Evolutionary conservation across 169 alveolate species (phyloP).

Genomic region (Plasmodium vivax): DNA sequence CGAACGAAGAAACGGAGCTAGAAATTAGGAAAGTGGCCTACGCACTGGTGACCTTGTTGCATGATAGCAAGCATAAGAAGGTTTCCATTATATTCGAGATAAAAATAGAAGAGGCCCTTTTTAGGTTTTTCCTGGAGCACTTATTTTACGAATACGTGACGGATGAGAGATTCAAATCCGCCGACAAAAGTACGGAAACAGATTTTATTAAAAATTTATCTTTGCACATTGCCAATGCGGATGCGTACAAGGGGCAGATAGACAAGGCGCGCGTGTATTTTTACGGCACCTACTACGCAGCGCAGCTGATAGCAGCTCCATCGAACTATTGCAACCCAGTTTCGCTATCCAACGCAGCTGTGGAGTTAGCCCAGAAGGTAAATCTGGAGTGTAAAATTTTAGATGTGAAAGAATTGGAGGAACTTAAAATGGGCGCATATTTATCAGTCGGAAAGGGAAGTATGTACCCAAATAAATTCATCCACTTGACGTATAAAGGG

Average conservation of each 20-base stretch:
- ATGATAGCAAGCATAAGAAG: constrained; percentile 18
- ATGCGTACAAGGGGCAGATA: background rate
- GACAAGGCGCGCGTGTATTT: constrained; percentile 41
- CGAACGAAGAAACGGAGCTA: constrained; percentile 10
- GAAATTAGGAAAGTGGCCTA: constrained; percentile 40
- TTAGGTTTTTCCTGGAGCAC: constrained; percentile 48
- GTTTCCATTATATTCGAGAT: constrained; percentile 53
- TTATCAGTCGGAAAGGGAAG: constrained; percentile 92
- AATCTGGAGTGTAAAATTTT: constrained; percentile 85
- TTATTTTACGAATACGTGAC: constrained; percentile 56
- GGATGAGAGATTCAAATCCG: constrained; percentile 65
- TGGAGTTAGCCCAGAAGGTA: constrained; percentile 78
- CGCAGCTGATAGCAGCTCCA: constrained; percentile 88
- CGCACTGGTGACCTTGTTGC: constrained; percentile 15
- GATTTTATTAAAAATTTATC: constrained; percentile 10
- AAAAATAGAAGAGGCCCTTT: constrained; percentile 11
- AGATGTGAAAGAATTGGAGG: constrained; percentile 86
- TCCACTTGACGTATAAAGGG: constrained; percentile 87
- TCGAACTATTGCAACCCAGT: constrained; percentile 88
- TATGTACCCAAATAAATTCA: constrained; percentile 88
- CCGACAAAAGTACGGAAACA: background rate
- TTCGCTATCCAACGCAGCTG: constrained; percentile 81
- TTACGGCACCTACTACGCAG: constrained; percentile 72
- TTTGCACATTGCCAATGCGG: constrained; percentile 23
- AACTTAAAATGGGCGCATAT: constrained; percentile 90